Evolutionary conservation across 768 basidiomycete species (phyloP), one percentile per base, ranked within the genome.

Genomic region (Dendrothele bispora): DNA sequence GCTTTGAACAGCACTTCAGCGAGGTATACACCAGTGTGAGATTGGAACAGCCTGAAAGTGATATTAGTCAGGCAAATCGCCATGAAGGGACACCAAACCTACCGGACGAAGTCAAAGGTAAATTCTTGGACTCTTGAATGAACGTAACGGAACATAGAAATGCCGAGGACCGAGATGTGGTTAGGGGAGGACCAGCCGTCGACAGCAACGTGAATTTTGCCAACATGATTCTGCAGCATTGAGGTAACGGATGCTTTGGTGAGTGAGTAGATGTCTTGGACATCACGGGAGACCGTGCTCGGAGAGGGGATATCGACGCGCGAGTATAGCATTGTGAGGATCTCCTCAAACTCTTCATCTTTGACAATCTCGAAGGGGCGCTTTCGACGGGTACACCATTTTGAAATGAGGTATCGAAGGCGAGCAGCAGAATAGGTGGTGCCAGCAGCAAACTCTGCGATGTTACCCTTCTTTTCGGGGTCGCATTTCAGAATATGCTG

Each of bases 361-460:
- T 47, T 27, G 14, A 54, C 50, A 21, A 55, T 51, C 3, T 15
- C 14, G 44, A 50, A 58, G 5, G 59, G 58, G 11, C 55, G 46
- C 39, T 61, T 49, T 36, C 51, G 45, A 24, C 51, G 28, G 7
- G 55, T 26, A 34, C 40, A 27, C 55, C 59, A 61, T 12, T 54
- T 18, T 2, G 40, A 38, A 1, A 56, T 15, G 4, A 50, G 44
- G 20, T 37, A 38, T 22, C 49, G 53, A 15, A 58, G 39, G 11
- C 2, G 39, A 7, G 49, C 50, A 24, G 22, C 25, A 14, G 32
- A 27, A 45, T 56, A 52, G 2, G 54, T 48, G 7, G 22, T 39
- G 4, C 55, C 55, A 12, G 15, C 4, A 3, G 50, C 54, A 43
- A 36, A 56, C 1, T 17, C 22, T 3, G 30, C 27, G 45, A 54